Percentiles rank a stretch among this genome's conserved stretches.
These are phyloP conservation scores for Volvox carteri DNA, from an alignment of 163 green algal species.

Conservation along the genomic window DNA sequence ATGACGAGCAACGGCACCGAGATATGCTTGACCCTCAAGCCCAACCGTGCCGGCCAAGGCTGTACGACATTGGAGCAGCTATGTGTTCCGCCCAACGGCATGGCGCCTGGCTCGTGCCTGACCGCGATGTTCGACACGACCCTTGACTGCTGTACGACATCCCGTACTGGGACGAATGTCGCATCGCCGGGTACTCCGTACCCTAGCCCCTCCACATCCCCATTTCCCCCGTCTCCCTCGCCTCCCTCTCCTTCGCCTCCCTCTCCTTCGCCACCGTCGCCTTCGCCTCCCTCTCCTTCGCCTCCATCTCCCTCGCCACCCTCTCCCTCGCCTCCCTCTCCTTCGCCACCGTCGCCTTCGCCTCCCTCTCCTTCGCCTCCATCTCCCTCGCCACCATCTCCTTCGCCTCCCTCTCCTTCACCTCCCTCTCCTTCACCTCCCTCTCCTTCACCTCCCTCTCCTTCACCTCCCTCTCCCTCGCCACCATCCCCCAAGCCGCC, in stretches of 20 bases:
- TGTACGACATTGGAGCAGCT: slow-evolving; percentile 14
- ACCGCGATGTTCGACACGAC: slow-evolving; percentile 13
- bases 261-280: background rate
- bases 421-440: background rate
- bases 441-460: background rate
- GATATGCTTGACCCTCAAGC: background rate
- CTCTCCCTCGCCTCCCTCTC: background rate
- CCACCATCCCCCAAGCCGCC: background rate
- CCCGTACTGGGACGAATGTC: background rate
- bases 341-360: background rate
- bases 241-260: background rate
- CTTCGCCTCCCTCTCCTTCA: background rate
- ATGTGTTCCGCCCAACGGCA: background rate
- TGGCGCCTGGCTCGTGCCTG: background rate
- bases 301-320: background rate
- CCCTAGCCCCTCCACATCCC: background rate
- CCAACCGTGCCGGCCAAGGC: background rate
- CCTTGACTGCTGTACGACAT: slow-evolving; percentile 3
- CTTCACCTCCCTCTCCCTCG: background rate
- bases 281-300: background rate
- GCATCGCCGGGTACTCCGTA: background rate
- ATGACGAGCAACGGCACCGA: background rate
- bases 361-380: too few relatives aligned
- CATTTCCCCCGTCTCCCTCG: background rate
- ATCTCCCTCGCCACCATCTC: too few relatives aligned